Conservation (phyloP, 192 early-diverging fungal species). For the Coemansia interrupta region DNA sequence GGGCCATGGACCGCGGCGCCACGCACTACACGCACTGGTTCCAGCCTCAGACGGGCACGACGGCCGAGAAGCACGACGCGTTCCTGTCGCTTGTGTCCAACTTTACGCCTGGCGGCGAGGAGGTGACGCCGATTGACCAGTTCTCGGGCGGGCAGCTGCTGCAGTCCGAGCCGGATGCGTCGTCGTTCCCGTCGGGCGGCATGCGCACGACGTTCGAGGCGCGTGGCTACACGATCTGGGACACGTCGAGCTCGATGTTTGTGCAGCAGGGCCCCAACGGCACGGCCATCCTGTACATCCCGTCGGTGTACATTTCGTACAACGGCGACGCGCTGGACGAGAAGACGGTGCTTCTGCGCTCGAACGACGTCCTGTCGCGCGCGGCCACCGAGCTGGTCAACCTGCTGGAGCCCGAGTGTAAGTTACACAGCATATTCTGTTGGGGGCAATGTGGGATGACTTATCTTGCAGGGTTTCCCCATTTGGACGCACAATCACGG, state of each 20-base stretch:
- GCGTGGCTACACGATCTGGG: constrained; percentile 99
- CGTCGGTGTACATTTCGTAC: constrained; percentile 98
- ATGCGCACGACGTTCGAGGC: constrained; percentile 98
- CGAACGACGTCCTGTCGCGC: constrained; percentile 80
- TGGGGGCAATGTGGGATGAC: not conserved
- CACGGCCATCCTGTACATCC: constrained; percentile 92
- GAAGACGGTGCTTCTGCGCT: constrained; percentile 95
- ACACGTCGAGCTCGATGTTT: constrained; percentile 94
- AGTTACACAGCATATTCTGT: constrained; percentile 16
- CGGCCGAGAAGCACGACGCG: constrained; percentile 99
- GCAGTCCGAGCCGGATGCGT: constrained; percentile 99
- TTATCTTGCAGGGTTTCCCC: not conserved
- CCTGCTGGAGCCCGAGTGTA: constrained; percentile 64
- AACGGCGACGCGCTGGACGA: constrained; percentile 99
- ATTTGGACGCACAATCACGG: too few species aligned
- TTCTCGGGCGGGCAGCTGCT: constrained; percentile 97
- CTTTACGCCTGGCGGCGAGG: constrained; percentile 80
- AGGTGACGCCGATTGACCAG: constrained; percentile 82
- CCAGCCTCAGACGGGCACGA: constrained; percentile 98
- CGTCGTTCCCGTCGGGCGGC: constrained; percentile 98
- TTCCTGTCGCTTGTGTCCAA: constrained; percentile 88
- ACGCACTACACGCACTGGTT: constrained; percentile 99
- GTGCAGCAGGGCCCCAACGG: constrained; percentile 87
- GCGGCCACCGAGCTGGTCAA: constrained; percentile 75
- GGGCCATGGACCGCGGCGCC: constrained; percentile 96